phyloP scores from a whole-genome alignment of 441 rosid genomes.

The Arabidopsis hybrid region DNA sequence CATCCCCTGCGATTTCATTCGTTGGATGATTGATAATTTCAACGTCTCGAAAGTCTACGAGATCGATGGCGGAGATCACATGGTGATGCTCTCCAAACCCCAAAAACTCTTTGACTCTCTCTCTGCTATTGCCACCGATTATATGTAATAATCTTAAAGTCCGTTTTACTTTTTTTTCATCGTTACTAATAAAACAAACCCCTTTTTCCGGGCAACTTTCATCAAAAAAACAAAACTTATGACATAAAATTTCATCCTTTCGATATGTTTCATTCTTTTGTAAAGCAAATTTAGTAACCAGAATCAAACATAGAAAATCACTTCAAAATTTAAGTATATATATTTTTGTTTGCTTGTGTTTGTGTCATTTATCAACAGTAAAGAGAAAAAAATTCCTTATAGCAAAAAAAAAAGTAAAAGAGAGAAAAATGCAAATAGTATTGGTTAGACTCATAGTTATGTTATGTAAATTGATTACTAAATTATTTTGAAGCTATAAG shows the following conservation, averaged over 20 bases:
- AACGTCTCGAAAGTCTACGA: slow-evolving; percentile 41
- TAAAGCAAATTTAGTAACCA: no score
- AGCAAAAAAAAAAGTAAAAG: no score
- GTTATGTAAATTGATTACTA: not conserved
- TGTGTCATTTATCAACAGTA: no score
- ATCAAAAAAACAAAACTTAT: not conserved
- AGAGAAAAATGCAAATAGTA: no score
- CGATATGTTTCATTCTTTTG: no score
- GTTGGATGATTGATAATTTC: slow-evolving; percentile 46
- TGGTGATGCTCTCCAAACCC: slow-evolving; percentile 46
- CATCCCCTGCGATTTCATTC: slow-evolving; percentile 42
- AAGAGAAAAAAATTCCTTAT: no score
- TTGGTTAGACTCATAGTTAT: no score
- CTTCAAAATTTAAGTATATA: no score
- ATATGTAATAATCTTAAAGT: not conserved
- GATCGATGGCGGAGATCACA: slow-evolving; percentile 49
- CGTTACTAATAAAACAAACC: not conserved
- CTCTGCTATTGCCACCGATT: slow-evolving; percentile 37
- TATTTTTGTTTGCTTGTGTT: no score
- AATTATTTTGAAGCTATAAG: slow-evolving; percentile 22
- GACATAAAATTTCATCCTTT: no score
- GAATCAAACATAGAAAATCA: no score
- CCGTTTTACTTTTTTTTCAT: not conserved
- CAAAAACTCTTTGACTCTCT: slow-evolving; percentile 34
- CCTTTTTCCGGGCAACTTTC: not conserved